Evolutionary conservation across 1,284 basidiomycete species (phyloP), one percentile per base, ranked within the genome.

Genomic region (Malassezia yamatoensis): DNA sequence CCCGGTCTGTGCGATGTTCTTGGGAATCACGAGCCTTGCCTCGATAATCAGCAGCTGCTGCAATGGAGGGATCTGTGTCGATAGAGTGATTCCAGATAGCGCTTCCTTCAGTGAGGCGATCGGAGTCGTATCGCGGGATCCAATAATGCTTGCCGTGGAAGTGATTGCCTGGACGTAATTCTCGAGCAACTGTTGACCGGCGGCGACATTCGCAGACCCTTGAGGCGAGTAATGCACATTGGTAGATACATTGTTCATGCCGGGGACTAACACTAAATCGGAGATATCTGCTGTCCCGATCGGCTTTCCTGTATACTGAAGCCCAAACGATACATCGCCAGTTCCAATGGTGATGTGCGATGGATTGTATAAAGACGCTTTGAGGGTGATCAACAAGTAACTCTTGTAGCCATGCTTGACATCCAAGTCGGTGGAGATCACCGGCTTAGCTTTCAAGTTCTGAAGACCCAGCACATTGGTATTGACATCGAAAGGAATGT

Each of bases 321-420:
- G 74, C 7, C 75, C 70, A 60, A 87, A 87, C 0, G 80, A 77
- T 24, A 87, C 82, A 54, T 85, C 83, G 1, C 83, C 85, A 44
- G 75, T 75, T 74, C 82, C 82, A 34, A 87, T 83, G 8, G 85
- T 85, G 61, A 87, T 75, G 63, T 85, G 83, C 60, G 85, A 86
- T 9, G 72, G 62, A 46, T 69, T 77, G 66, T 62, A 76, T 20
- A 76, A 58, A 24, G 62, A 58, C 7, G 70, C 65, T 41, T 80
- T 76, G n/a, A 83, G 81, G 61, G 79, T 85, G 76, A 87, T 87
- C 51, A 85, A 77, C n/a, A 87, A 76, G 70, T 80, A 85, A 63
- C 83, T 79, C 0, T 81, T 62, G 77, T 81, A 86, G 7, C 86
- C 85, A 53, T 81, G 84, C 51, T 79, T 81, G 32, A 87, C 85